Conservation (phyloP, 2,329 filamentous ascomycete species). For the Ascochyta fabae region DNA sequence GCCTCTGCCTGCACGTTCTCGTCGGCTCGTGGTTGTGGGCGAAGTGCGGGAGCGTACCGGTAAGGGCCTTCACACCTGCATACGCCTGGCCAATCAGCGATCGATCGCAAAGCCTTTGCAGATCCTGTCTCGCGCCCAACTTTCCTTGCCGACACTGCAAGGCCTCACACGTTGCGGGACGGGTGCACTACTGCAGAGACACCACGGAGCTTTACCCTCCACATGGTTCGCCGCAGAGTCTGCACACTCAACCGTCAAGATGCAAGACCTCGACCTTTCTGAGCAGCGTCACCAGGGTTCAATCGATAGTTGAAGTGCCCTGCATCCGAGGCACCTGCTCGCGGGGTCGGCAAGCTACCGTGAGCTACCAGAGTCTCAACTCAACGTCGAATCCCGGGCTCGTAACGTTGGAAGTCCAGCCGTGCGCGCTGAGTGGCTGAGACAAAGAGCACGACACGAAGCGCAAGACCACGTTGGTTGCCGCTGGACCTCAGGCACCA, state of each 20-base stretch:
- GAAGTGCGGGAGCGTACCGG: conserved; percentile 1
- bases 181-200: too few relatives aligned
- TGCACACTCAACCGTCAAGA: background rate
- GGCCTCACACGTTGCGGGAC: too few relatives aligned
- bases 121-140: too few relatives aligned
- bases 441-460: conserved; percentile 8
- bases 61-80: conserved; percentile 7
- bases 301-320: background rate
- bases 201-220: too few relatives aligned
- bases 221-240: too few relatives aligned
- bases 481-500: conserved; percentile 15
- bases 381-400: background rate
- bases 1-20: conserved; percentile 6
- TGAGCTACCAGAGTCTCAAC: conserved; percentile 6
- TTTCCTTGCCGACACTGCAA: too few relatives aligned
- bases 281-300: conserved; percentile 4
- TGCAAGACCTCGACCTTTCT: conserved; percentile 1
- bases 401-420: conserved; percentile 1
- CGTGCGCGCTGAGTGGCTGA: conserved; percentile 12
- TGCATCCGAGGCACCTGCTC: background rate
- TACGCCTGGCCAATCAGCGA: background rate
- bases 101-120: too few relatives aligned
- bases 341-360: conserved; percentile 12
- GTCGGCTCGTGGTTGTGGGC: background rate
- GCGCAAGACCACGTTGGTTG: conserved; percentile 15